phyloP scores from a whole-genome alignment of 2,329 filamentous ascomycete species.

The Fusarium stilboides region DNA sequence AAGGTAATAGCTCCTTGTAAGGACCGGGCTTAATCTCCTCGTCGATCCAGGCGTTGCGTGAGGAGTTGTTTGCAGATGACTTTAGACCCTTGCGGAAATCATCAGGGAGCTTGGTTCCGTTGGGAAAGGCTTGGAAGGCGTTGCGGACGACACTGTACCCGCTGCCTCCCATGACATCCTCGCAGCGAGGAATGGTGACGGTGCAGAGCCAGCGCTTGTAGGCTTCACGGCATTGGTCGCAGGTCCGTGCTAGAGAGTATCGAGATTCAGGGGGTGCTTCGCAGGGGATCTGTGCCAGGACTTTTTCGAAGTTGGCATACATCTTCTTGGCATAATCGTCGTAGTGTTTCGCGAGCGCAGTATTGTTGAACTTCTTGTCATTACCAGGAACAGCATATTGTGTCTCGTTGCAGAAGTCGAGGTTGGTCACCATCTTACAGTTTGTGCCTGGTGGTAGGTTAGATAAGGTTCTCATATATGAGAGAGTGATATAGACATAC shows the following conservation, averaged over 20 bases:
- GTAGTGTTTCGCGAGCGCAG: slow-evolving; percentile 79
- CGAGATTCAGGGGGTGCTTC: slow-evolving; percentile 79
- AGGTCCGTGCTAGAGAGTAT: slow-evolving; percentile 86
- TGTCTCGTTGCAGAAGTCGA: slow-evolving; percentile 90
- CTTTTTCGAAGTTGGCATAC: slow-evolving; percentile 85
- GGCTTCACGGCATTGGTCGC: slow-evolving; percentile 80
- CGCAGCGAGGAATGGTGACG: slow-evolving; percentile 92
- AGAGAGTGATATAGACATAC: slow-evolving; percentile 63
- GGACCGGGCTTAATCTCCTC: slow-evolving; percentile 81
- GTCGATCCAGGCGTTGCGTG: slow-evolving; percentile 83
- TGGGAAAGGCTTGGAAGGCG: slow-evolving; percentile 77
- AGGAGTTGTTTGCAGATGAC: slow-evolving; percentile 58
- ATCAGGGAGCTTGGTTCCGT: slow-evolving; percentile 71
- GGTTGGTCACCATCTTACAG: slow-evolving; percentile 87
- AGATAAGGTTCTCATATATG: neutral
- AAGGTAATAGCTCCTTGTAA: slow-evolving; percentile 94
- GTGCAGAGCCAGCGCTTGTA: slow-evolving; percentile 98
- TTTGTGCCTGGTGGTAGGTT: slow-evolving; percentile 72
- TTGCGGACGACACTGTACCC: slow-evolving; percentile 72
- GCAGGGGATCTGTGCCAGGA: slow-evolving; percentile 87
- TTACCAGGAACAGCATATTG: slow-evolving; percentile 94
- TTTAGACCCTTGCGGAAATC: slow-evolving; percentile 48
- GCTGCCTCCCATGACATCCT: slow-evolving; percentile 78
- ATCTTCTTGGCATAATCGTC: slow-evolving; percentile 79
- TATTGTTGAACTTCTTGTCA: slow-evolving; percentile 71